Conservation (phyloP, 2,329 filamentous ascomycete genomes). For the Trichoderma sp. region DNA sequence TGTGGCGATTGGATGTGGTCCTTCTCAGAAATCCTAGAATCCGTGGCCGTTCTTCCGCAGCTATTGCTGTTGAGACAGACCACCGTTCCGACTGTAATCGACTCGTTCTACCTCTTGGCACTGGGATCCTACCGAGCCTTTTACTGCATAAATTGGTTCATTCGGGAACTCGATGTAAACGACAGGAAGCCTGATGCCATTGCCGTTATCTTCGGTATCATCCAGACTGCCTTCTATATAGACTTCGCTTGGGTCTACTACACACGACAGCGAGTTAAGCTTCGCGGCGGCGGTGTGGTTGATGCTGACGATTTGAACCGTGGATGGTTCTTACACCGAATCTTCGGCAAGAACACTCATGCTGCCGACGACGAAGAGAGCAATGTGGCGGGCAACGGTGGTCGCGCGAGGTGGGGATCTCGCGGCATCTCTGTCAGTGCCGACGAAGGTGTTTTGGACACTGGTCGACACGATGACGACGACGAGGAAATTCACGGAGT, state of each 20-base stretch:
- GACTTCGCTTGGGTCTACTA: slow-evolving; percentile 99
- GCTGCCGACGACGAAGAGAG: slow-evolving; percentile 64
- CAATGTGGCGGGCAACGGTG: slow-evolving; percentile 41
- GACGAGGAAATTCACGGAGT: slow-evolving; percentile 48
- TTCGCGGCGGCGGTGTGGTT: slow-evolving; percentile 80
- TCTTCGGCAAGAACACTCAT: slow-evolving; percentile 65
- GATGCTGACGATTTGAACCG: slow-evolving; percentile 85
- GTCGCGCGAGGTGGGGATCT: slow-evolving; percentile 60
- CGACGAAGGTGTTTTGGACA: slow-evolving; percentile 59
- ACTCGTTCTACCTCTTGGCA: slow-evolving; percentile 91
- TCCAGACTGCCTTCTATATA: slow-evolving; percentile 87
- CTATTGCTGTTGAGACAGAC: slow-evolving; percentile 90
- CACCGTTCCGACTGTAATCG: slow-evolving; percentile 92
- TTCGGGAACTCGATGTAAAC: slow-evolving; percentile 61
- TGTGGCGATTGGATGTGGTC: slow-evolving; percentile 65
- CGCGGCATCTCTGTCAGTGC: slow-evolving; percentile 68
- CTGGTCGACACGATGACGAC: slow-evolving; percentile 49
- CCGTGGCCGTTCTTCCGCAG: slow-evolving; percentile 86
- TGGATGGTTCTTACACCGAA: slow-evolving; percentile 78
- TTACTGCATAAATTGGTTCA: slow-evolving; percentile 91
- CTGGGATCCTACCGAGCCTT: slow-evolving; percentile 85
- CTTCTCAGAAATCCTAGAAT: slow-evolving; percentile 91
- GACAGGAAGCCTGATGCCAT: slow-evolving; percentile 66
- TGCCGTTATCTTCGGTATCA: slow-evolving; percentile 79
- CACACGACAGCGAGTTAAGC: slow-evolving; percentile 88